Percentiles rank a stretch among this genome's conserved stretches.
These are phyloP conservation scores for Penicillium antarcticum DNA, from an alignment of 495 filamentous ascomycete species.

Conservation along the genomic window DNA sequence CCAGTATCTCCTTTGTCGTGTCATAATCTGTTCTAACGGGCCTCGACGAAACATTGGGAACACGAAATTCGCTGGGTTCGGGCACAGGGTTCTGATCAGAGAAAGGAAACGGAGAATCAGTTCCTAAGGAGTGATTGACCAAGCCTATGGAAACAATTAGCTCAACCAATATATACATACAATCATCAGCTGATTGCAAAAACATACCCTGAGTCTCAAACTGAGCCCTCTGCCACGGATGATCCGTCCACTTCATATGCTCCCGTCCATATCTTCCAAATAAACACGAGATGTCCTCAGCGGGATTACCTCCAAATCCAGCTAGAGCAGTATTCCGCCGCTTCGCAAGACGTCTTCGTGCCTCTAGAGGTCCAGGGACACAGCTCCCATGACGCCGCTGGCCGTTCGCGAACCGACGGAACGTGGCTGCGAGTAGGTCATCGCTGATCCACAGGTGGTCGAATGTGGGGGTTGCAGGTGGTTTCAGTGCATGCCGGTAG, in stretches of 20 bases:
- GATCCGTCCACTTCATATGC: conserved; percentile 43
- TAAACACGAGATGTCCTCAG: conserved; percentile 37
- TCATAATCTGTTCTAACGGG: neutral
- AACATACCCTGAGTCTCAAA: conserved; percentile 26
- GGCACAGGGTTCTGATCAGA: conserved; percentile 18
- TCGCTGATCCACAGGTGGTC: conserved; percentile 56
- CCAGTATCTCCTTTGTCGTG: conserved; percentile 12
- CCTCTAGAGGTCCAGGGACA: conserved; percentile 58
- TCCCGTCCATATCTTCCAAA: conserved; percentile 46
- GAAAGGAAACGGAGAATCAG: conserved; percentile 14
- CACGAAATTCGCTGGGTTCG: conserved; percentile 8
- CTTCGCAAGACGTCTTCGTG: conserved; percentile 50
- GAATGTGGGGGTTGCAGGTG: conserved; percentile 20
- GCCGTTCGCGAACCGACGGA: conserved; percentile 44
- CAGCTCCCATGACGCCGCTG: conserved; percentile 50
- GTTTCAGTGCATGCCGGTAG: conserved; percentile 37
- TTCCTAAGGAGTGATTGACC: conserved; percentile 10
- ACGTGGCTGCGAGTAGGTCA: conserved; percentile 47
- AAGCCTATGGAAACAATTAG: conserved; percentile 8
- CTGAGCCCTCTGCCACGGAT: conserved; percentile 24
- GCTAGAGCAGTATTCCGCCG: conserved; percentile 49
- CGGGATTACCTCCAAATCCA: conserved; percentile 25
- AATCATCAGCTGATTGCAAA: too few species aligned
- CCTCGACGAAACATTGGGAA: neutral
- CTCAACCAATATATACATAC: neutral